A percentile compares a stretch with the other conserved stretches of the same genome.
Conservation (phyloP, 352 stramenopile genomes). For the Globisporangium lucens region DNA sequence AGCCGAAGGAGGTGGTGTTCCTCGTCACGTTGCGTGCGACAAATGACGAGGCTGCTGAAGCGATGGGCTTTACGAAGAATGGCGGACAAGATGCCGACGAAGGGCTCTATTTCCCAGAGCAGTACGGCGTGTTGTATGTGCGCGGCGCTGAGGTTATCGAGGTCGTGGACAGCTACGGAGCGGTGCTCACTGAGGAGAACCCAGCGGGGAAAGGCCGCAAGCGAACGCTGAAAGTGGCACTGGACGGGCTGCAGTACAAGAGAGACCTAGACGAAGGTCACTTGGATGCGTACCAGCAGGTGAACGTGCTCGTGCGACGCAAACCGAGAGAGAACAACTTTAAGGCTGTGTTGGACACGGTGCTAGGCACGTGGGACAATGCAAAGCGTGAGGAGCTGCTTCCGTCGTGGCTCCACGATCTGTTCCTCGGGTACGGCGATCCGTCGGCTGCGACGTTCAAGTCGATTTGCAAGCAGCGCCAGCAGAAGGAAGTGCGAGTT, state of each 20-base stretch:
- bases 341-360: slow-evolving; percentile 92
- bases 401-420: slow-evolving; percentile 92
- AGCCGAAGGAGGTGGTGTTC: slow-evolving; percentile 94
- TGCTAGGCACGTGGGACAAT: slow-evolving; percentile 32
- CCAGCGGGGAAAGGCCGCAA: slow-evolving; percentile 50
- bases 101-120: slow-evolving; percentile 64
- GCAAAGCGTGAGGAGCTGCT: slow-evolving; percentile 50
- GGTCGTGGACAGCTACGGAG: slow-evolving; percentile 79
- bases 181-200: slow-evolving; percentile 38
- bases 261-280: slow-evolving; percentile 69
- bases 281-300: slow-evolving; percentile 77
- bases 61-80: slow-evolving; percentile 46
- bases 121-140: slow-evolving; percentile 86
- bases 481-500: slow-evolving; percentile 30
- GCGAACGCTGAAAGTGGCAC: slow-evolving; percentile 84
- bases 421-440: slow-evolving; percentile 94
- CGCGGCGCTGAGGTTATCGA: slow-evolving; percentile 80
- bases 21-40: slow-evolving; percentile 82
- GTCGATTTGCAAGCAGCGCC: slow-evolving; percentile 45
- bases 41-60: slow-evolving; percentile 61
- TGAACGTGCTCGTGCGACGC: slow-evolving; percentile 94
- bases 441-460: slow-evolving; percentile 76
- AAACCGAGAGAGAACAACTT: slow-evolving; percentile 93
- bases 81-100: slow-evolving; percentile 44
- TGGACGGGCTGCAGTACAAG: slow-evolving; percentile 95